Evolutionary conservation across 257 asterid genomes (phyloP).

Genomic region (Salvia miltiorrhiza): DNA sequence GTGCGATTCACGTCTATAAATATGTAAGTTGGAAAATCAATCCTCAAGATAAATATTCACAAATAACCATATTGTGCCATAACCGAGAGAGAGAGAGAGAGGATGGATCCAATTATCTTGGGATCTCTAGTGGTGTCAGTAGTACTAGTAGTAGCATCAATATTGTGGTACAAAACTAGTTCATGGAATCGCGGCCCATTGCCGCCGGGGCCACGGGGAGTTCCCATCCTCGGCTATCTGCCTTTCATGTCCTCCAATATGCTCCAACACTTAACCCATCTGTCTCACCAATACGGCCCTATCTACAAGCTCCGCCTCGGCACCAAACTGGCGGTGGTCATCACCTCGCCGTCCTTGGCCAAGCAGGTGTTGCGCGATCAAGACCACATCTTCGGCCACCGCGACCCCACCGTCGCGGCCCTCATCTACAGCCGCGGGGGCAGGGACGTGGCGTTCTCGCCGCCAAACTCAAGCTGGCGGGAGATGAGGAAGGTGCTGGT

Average conservation of each 20-base stretch:
- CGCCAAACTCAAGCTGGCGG: slow-evolving; percentile 36
- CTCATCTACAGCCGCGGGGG: background rate
- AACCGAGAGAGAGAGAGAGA: no score
- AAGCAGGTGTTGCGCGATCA: slow-evolving; percentile 37
- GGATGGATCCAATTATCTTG: background rate
- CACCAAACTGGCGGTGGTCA: slow-evolving; percentile 21
- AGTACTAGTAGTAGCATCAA: background rate
- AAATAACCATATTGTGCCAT: no score
- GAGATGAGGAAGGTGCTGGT: slow-evolving; percentile 33
- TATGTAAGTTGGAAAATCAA: no score
- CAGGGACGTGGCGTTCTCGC: slow-evolving; percentile 26
- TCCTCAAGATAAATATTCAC: no score
- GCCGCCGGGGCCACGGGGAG: slow-evolving; percentile 12
- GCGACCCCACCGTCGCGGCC: background rate
- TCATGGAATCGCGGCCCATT: background rate
- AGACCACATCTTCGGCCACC: slow-evolving; percentile 32
- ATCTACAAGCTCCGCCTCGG: slow-evolving; percentile 36
- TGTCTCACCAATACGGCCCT: slow-evolving; percentile 31
- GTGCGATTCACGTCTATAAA: no score
- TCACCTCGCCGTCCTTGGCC: slow-evolving; percentile 31
- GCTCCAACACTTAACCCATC: slow-evolving; percentile 29
- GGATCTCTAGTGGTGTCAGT: background rate
- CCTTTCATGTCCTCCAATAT: slow-evolving; percentile 37
- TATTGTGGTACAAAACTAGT: background rate
- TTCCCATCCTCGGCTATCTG: slow-evolving; percentile 37